Evolutionary conservation across 192 early-diverging fungal species (phyloP).

Genomic region (Coemansia sp.): DNA sequence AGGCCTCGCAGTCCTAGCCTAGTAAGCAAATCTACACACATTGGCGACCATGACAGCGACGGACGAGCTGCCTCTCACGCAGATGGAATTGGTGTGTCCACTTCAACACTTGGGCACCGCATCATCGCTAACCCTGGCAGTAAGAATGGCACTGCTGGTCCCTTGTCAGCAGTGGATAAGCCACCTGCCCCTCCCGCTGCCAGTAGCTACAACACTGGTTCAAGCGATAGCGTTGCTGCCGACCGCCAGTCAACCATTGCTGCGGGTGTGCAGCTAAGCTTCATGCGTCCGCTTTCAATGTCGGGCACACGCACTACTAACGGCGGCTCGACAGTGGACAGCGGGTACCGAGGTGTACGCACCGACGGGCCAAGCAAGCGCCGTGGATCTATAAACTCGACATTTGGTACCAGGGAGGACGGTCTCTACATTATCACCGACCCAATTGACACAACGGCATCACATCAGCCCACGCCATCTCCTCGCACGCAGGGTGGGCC

Average conservation of each 20-base stretch:
- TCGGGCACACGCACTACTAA: conserved; percentile 1
- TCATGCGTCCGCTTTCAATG: conserved; percentile 7
- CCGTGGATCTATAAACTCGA: conserved; percentile 33
- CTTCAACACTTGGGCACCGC: neutral
- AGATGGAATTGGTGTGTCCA: neutral
- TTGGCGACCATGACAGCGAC: neutral
- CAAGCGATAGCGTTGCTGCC: neutral
- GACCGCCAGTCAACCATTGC: conserved; percentile 32
- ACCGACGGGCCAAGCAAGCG: conserved; percentile 17
- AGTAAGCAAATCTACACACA: neutral
- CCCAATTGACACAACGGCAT: neutral
- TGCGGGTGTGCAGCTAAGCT: conserved; percentile 30
- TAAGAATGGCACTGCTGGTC: neutral
- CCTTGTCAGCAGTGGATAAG: neutral
- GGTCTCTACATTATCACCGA: conserved; percentile 9
- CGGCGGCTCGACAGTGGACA: neutral
- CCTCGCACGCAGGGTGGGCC: neutral
- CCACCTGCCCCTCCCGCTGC: neutral
- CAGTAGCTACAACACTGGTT: conserved; percentile 4
- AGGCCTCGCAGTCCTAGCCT: neutral
- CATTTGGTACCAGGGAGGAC: conserved; percentile 19
- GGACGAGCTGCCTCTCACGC: neutral
- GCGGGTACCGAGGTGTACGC: conserved; percentile 39
- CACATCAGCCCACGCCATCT: conserved; percentile 10
- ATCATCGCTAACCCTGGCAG: neutral